Conservation (phyloP, 768 basidiomycete species). For the Trametes elegans region DNA sequence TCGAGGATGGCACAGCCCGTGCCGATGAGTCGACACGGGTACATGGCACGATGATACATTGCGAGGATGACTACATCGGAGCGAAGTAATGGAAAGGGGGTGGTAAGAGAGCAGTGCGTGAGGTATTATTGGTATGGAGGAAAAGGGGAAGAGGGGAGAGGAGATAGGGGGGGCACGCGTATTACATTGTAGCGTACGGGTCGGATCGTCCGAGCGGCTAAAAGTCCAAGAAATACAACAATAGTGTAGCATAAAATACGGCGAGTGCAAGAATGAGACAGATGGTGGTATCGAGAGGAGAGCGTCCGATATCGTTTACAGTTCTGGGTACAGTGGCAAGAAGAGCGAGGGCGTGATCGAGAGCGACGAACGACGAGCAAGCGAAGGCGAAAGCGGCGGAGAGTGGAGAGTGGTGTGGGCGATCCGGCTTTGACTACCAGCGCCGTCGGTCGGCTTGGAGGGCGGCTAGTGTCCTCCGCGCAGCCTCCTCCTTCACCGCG, state of each 20-base stretch:
- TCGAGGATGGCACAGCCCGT: not conserved
- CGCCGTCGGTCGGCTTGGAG: constrained; percentile 22
- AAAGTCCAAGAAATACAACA: not conserved
- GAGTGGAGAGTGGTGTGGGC: not conserved
- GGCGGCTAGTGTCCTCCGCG: constrained; percentile 23
- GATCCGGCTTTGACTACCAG: constrained; percentile 9
- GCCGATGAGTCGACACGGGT: too few species aligned
- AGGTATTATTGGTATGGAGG: too few species aligned
- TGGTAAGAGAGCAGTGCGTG: not conserved
- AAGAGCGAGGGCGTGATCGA: not conserved
- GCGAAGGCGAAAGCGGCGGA: too few species aligned
- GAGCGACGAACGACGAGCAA: not conserved
- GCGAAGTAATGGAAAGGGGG: too few species aligned
- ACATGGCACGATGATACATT: constrained; percentile 3
- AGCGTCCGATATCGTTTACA: not conserved
- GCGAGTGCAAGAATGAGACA: too few species aligned
- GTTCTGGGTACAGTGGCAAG: too few species aligned
- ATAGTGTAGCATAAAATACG: not conserved
- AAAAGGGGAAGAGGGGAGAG: too few species aligned
- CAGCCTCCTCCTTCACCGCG: constrained; percentile 28
- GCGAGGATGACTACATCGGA: too few species aligned
- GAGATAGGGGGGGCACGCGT: too few species aligned
- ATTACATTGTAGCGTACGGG: not conserved
- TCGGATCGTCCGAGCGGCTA: not conserved
- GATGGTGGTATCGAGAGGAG: not conserved